A percentile compares a stretch with the other conserved stretches of the same genome.
Evolutionary conservation across 352 stramenopile genomes (phyloP).

Genomic region (Phytophthora cryptogea): DNA sequence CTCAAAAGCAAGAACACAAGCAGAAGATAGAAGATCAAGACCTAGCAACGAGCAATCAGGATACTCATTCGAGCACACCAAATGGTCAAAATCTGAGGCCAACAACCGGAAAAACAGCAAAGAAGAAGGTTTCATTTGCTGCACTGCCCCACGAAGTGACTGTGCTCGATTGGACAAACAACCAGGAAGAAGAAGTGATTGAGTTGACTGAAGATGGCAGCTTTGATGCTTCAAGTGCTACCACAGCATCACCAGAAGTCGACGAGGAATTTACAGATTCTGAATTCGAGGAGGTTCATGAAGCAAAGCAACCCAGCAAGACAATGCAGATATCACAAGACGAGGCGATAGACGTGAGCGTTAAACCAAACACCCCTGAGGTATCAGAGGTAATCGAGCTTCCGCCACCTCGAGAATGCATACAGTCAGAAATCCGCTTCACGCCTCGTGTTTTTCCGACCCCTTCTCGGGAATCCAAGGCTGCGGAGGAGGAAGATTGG

Average conservation of each 20-base stretch:
- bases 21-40: conserved; percentile 10
- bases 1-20: conserved; percentile 17
- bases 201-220: conserved; percentile 55
- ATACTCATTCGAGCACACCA: conserved; percentile 1
- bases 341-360: conserved; percentile 18
- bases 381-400: conserved; percentile 25
- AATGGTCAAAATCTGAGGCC: not conserved
- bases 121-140: conserved; percentile 55
- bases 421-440: conserved; percentile 70
- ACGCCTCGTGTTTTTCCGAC: conserved; percentile 81
- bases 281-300: not conserved
- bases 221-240: conserved; percentile 47
- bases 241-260: not conserved
- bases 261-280: conserved; percentile 8
- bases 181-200: conserved; percentile 38
- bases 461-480: conserved; percentile 78
- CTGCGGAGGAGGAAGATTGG: conserved; percentile 83
- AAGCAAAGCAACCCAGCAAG: not conserved
- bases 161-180: conserved; percentile 1
- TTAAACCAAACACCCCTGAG: not conserved
- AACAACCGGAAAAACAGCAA: conserved; percentile 9
- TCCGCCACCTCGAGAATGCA: conserved; percentile 45
- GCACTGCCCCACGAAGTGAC: not conserved
- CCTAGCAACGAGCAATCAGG: conserved; percentile 4
- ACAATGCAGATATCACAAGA: conserved; percentile 3